Evolutionary conservation across 345 rosid species (phyloP), one percentile per base, ranked within the genome.

Genomic region (Turritis glabra): DNA sequence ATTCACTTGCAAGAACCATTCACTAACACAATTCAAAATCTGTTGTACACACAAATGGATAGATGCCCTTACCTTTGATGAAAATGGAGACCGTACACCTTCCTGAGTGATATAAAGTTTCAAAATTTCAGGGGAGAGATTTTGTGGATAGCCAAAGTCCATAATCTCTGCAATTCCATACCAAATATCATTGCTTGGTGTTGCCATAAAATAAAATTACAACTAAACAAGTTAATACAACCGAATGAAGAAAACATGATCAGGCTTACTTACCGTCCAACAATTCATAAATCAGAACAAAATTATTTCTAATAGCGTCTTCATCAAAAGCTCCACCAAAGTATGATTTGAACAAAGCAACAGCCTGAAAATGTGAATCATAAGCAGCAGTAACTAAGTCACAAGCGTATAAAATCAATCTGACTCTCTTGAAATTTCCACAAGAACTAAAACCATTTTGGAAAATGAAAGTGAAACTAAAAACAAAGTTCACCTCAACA

Each of bases 311-410:
- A 54, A 96, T 92, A 27, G 99, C 96, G 65, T 96, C 98, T 85
- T 96, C 99, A 76, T 96, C 99, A 81, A 96, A 96, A 76, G 98
- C 87, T 77, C 99, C 98, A 57, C 99, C 98, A 63, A 96, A 96
- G 82, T 92, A 96, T 10, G 99, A 92, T 78, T 92, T 96, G 83
- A 96, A 96, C 80, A 96, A 82, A 22, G 96, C 84, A 78, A 96
- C 97, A 53, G 98, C 99, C 97, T 96, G 87, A 72, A 32, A 57
- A 83, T 8, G 9, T 4, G 30, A 26, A 70, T 7, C 52, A 51
- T 43, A 77, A 65, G 0, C 47, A 69, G 47, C 29, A 40, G 8
- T 8, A 33, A 13, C 54, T 7, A 48, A 25, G 33, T 69, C 69
- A 50, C 19, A 41, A 18, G 8, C 2, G 27, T 53, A 29, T 10